Conservation (phyloP, 805 yeast species). For the Metschnikowia hibisci region DNA sequence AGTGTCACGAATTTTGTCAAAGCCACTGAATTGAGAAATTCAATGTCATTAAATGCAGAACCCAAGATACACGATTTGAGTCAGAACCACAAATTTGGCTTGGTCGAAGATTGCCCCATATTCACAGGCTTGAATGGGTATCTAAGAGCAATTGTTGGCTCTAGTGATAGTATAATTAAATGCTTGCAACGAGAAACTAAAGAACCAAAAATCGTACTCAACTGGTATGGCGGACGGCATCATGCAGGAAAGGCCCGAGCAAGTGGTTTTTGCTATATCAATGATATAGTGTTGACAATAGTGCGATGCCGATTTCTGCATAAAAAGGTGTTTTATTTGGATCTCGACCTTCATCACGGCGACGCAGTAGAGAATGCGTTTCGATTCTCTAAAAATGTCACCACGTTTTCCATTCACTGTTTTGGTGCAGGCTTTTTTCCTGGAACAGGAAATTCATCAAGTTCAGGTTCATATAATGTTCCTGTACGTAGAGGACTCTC, state of each 20-base stretch:
- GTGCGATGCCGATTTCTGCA: constrained; percentile 45
- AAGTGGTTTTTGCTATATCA: constrained; percentile 70
- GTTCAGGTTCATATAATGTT: constrained; percentile 41
- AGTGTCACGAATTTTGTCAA: no score
- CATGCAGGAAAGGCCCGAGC: constrained; percentile 55
- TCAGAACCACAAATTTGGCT: constrained; percentile 34
- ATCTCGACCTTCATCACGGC: constrained; percentile 75
- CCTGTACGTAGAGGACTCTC: constrained; percentile 56
- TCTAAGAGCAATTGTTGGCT: constrained; percentile 48
- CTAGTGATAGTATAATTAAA: constrained; percentile 49
- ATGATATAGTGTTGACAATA: constrained; percentile 62
- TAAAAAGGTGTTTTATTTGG: constrained; percentile 54
- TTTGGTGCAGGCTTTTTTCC: constrained; percentile 69
- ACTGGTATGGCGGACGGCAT: constrained; percentile 81
- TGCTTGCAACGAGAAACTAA: constrained; percentile 19
- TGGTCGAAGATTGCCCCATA: constrained; percentile 60
- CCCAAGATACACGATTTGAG: neutral
- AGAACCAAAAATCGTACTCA: constrained; percentile 41
- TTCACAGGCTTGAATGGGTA: constrained; percentile 54
- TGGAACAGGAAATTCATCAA: constrained; percentile 55
- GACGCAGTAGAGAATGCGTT: constrained; percentile 75
- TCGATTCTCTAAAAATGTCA: constrained; percentile 48
- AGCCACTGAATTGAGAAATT: constrained; percentile 6
- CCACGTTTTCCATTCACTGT: constrained; percentile 62
- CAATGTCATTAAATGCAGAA: no score